Evolutionary conservation across 1,139 yeast genomes (phyloP), one percentile per base, ranked within the genome.

Genomic region (Ashbya aceris): DNA sequence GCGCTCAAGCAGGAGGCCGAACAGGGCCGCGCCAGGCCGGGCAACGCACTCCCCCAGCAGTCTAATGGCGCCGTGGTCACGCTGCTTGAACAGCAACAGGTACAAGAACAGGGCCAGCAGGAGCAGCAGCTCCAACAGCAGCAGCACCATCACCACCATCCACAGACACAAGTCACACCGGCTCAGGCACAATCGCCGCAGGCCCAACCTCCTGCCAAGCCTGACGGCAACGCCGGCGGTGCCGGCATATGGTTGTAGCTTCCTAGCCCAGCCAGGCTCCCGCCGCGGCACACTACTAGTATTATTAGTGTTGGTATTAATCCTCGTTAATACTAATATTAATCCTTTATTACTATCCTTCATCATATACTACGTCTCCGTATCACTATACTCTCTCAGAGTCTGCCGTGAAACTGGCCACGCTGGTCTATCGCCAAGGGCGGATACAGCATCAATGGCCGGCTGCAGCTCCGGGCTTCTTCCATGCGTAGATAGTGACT

Each of bases 1-100:
- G 49, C 49, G 30, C 42, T 55, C 39, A 54, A 54, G 41, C 54
- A 41, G 10, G 46, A 43, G 29, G 48, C 37, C 7, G 43, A 40
- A 7, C 45, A 40, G 28, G 49, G 42, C 29, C 46, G 34, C 20
- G 45, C 36, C n/a, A 49, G 45, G 30, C 43, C 41, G 27, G 42
- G 38, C 13, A 43, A 32, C 12, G 44, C 49, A 27, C 43, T 42
- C 23, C 26, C 28, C 34, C 40, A 17, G 37, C 46, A 40, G 42
- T 51, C 32, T 39, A 53, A 42, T 46, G 47, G 45, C 41, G 31
- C 51, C 39, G 40, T 43, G 26, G 8, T 45, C 36, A 33, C 45
- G 26, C 42, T 39, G 39, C 45, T 44, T 23, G 47, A 40, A 26
- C 45, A 38, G 37, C 45, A 45, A 28, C 46, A 38, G 17, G 51